Conservation (phyloP, 176 grass and related monocot species). For the Metroxylon sagu region DNA sequence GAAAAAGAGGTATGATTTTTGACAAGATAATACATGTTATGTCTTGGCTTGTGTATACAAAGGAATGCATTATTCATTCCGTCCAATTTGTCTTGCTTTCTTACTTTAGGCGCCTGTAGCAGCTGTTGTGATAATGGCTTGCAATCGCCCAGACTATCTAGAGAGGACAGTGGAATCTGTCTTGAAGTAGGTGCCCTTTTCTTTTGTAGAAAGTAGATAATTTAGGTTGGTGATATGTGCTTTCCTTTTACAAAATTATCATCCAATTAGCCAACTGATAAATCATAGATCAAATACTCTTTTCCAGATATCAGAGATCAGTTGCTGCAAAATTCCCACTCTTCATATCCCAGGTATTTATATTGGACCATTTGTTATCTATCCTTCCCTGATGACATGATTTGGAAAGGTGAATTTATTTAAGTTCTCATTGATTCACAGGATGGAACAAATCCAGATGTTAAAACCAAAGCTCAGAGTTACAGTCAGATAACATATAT, state of each 20-base stretch:
- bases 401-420: too few species aligned
- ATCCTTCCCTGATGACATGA: conserved; percentile 11
- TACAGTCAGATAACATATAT: conserved; percentile 73
- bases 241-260: not conserved
- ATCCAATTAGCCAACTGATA: not conserved
- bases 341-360: conserved; percentile 88
- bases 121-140: conserved; percentile 97
- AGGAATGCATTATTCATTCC: too few species aligned
- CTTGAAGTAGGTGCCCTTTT: conserved; percentile 47
- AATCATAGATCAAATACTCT: conserved; percentile 9
- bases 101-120: conserved; percentile 61
- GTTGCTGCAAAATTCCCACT: conserved; percentile 89
- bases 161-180: conserved; percentile 92
- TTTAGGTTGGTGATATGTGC: not conserved
- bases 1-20: conserved; percentile 43
- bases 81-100: conserved; percentile 14
- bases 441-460: conserved; percentile 93
- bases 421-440: conserved; percentile 16
- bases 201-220: not conserved
- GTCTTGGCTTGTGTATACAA: too few species aligned
- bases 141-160: conserved; percentile 94
- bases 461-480: conserved; percentile 92
- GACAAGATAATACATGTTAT: too few species aligned
- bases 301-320: conserved; percentile 64
- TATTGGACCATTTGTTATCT: not conserved